These are phyloP conservation scores for Aspergillus haitiensis DNA, from an alignment of 495 filamentous ascomycete species.

Conservation along the genomic window DNA sequence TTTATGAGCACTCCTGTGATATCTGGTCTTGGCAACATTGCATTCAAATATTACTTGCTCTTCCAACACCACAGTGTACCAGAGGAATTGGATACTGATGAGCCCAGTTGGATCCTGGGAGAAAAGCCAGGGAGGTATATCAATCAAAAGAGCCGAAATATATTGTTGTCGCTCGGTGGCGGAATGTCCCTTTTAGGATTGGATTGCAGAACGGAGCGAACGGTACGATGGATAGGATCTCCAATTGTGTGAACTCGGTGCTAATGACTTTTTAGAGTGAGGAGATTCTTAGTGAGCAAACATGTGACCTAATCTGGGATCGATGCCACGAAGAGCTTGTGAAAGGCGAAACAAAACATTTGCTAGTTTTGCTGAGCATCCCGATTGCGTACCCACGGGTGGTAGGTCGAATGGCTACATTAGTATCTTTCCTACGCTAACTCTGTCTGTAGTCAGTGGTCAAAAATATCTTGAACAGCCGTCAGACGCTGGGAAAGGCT, in stretches of 20 bases:
- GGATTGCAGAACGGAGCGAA: slow-evolving; percentile 89
- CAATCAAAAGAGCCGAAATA: slow-evolving; percentile 74
- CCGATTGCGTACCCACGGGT: slow-evolving; percentile 93
- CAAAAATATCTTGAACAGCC: slow-evolving; percentile 75
- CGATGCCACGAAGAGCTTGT: slow-evolving; percentile 77
- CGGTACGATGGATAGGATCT: slow-evolving; percentile 40
- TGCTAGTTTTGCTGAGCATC: slow-evolving; percentile 81
- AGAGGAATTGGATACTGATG: slow-evolving; percentile 73
- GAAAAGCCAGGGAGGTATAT: slow-evolving; percentile 85
- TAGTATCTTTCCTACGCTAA: slow-evolving; percentile 23
- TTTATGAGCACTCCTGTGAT: slow-evolving; percentile 94
- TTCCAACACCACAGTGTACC: slow-evolving; percentile 93
- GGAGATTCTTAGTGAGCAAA: slow-evolving; percentile 75
- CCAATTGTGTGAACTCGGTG: not conserved
- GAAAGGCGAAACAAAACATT: slow-evolving; percentile 80
- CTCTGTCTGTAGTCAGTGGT: slow-evolving; percentile 55
- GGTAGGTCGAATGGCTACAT: slow-evolving; percentile 41
- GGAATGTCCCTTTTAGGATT: slow-evolving; percentile 80
- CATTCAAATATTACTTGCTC: slow-evolving; percentile 97
- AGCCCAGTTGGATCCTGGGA: slow-evolving; percentile 91
- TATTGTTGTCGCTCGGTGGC: slow-evolving; percentile 81
- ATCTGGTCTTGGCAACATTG: slow-evolving; percentile 81
- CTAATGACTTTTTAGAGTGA: slow-evolving; percentile 54
- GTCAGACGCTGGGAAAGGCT: slow-evolving; percentile 80
- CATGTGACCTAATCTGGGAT: slow-evolving; percentile 81